These are phyloP conservation scores for Fusarium albosuccineum DNA, from an alignment of 2,329 filamentous ascomycete genomes.

Conservation along the genomic window DNA sequence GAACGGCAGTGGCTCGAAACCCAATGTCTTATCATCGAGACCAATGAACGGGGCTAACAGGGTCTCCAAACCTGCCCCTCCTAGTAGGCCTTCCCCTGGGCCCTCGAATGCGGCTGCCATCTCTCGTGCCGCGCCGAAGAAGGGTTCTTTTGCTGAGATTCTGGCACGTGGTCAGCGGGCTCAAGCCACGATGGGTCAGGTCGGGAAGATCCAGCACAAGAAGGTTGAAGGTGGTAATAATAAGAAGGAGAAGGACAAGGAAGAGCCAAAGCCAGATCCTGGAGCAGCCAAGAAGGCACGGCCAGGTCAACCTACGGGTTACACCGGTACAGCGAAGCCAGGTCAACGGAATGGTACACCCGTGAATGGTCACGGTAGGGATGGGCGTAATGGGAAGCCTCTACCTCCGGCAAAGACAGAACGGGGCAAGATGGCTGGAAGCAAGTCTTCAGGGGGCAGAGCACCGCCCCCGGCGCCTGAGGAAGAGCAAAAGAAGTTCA, in stretches of 20 bases:
- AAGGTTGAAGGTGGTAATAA: slow-evolving; percentile 72
- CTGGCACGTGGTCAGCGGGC: slow-evolving; percentile 78
- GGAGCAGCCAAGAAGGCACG: slow-evolving; percentile 41
- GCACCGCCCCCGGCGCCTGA: slow-evolving; percentile 1
- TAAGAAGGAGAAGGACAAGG: slow-evolving; percentile 61
- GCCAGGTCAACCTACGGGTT: slow-evolving; percentile 41
- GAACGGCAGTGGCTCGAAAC: slow-evolving; percentile 30
- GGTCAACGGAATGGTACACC: slow-evolving; percentile 42
- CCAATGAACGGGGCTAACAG: slow-evolving; percentile 44
- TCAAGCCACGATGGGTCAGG: slow-evolving; percentile 70
- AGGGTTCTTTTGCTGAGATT: slow-evolving; percentile 80
- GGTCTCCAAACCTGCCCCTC: slow-evolving; percentile 43
- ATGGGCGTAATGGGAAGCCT: slow-evolving; percentile 40
- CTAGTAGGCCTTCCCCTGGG: slow-evolving; percentile 42
- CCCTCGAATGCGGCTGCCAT: slow-evolving; percentile 56
- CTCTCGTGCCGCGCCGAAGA: slow-evolving; percentile 69
- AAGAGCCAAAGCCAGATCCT: slow-evolving; percentile 44
- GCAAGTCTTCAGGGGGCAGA: slow-evolving; percentile 39
- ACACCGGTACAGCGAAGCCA: slow-evolving; percentile 51
- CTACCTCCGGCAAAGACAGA: slow-evolving; percentile 33
- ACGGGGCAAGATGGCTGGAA: slow-evolving; percentile 36
- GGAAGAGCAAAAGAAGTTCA: slow-evolving; percentile 65
- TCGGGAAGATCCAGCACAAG: slow-evolving; percentile 82
- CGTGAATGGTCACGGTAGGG: slow-evolving; percentile 41
- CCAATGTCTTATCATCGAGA: slow-evolving; percentile 42